Conservation (phyloP, 345 rosid species). For the Isatis tinctoria region DNA sequence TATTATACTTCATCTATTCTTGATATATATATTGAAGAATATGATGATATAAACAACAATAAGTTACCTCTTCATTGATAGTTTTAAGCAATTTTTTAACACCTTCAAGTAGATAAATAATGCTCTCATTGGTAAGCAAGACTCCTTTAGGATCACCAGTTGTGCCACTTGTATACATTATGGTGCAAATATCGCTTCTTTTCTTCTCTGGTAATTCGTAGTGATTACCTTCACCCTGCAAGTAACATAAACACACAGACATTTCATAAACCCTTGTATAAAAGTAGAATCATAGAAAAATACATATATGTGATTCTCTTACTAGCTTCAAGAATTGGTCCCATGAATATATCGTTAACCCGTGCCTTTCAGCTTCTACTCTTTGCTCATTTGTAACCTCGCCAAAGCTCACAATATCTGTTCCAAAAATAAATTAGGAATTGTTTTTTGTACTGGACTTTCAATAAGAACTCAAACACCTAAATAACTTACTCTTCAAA, state of each 20-base stretch:
- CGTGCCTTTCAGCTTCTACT: conserved; percentile 57
- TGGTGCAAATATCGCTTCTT: conserved; percentile 80
- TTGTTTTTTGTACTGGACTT: not conserved
- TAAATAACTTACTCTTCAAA: conserved; percentile 61
- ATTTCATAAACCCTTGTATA: not conserved
- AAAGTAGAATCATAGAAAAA: not conserved
- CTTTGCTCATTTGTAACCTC: conserved; percentile 59
- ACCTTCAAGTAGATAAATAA: conserved; percentile 74
- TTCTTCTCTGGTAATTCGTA: conserved; percentile 79
- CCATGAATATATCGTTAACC: conserved; percentile 70
- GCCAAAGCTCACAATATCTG: conserved; percentile 97
- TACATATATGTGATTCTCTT: conserved; percentile 5
- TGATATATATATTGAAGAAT: not conserved
- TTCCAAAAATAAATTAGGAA: conserved; percentile 12
- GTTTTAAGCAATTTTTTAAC: conserved; percentile 50
- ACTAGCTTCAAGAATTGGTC: conserved; percentile 79
- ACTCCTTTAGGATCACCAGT: conserved; percentile 99
- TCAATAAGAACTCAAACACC: not conserved
- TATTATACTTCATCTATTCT: not conserved
- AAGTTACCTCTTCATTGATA: conserved; percentile 64
- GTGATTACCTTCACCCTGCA: conserved; percentile 63
- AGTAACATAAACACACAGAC: not conserved
- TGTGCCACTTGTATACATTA: conserved; percentile 99
- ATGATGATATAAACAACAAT: not conserved
- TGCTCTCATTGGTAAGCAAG: conserved; percentile 83